Evolutionary conservation across 805 yeast species (phyloP), one percentile per base, ranked within the genome.

Genomic region (Metschnikowia matae): DNA sequence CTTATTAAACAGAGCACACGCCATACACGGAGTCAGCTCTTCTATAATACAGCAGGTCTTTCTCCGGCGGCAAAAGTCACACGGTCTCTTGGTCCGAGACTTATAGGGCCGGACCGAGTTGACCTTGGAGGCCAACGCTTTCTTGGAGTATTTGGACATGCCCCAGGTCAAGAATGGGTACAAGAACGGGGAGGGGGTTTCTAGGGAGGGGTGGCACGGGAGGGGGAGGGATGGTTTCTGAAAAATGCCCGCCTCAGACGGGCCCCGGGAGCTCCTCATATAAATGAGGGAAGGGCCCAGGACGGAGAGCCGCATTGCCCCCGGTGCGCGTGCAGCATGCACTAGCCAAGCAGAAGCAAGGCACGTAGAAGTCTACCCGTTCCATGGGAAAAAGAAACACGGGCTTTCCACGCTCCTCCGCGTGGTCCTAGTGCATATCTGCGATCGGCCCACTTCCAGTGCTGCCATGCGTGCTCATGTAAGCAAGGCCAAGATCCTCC

Each of bases 1-100:
- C 43, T 61, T 57, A 50, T 66, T 65, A 54, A 62, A 66, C 46
- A 60, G 64, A 21, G 58, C 56, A 46, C 72, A 68, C 10, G 66
- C 56, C 49, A 65, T 56, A 46, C 72, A 68, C 39, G 68, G 67
- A 8, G 61, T 50, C 46, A 62, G 62, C n/a, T 59, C 61, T 37
- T 64, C 63, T 49, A 68, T 65, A 20, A 68, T 67, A 55, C 72
- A 68, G 54, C 72, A 68, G 1, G 70, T 62, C 50, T 68, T 68
- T 26, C 72, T 53, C 43, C 60, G 62, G 29, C 72, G 60, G 55
- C 72, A 68, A 45, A 65, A 64, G 48, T 68, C 72, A 49, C 72
- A 68, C 6, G 72, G 72, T 39, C 72, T 53, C 47, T 66, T 67
- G 35, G 62, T 60, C 38, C 72, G 58, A 2, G 69, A 65, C 40